Evolutionary conservation across 192 early-diverging fungal genomes (phyloP), one percentile per base, ranked within the genome.

Genomic region (Rhizophagus prolifer): DNA sequence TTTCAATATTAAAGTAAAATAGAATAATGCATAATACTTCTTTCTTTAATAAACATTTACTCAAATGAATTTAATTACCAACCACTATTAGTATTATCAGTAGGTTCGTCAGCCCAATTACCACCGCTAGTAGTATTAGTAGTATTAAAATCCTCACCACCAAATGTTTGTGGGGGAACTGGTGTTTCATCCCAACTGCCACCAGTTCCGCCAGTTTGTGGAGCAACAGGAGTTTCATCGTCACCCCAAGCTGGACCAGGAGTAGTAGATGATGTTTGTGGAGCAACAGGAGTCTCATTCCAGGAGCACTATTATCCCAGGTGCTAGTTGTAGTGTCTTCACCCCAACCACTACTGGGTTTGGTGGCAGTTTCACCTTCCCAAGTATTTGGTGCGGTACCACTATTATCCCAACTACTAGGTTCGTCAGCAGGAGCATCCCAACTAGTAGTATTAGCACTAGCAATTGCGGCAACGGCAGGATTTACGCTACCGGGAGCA

Each of bases 401-500:
- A 26, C 14, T 21, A 28, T 41, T 41, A 44, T 44, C 41, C 58
- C 62, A 50, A 54, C 59, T 30, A 19, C 5, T 41, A 16, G 10
- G 46, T 23, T 58, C 64, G 1, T 25, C 10, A 25, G 12, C 65
- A 21, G 44, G 25, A 26, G 31, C 25, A 68, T 76, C 75, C 75
- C 75, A 76, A 60, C 3, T 60, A 26, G 60, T 25, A 47, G n/a
- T 36, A 16, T 64, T 16, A 68, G 63, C 21, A 34, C 58, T 67
- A 25, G 75, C 44, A 68, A 80, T 72, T 71, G 66, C 83, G 59
- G 83, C 85, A 62, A 83, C 65, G 23, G 75, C 74, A 74, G 84
- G 83, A 78, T 78, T 72, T 78, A 84, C 75, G 64, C 80, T 85
- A 73, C 82, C 84, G 31, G 79, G 58, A 73, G 88, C 66, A 60